Evolutionary conservation across 768 basidiomycete species (phyloP), one percentile per base, ranked within the genome.

Genomic region (Leccinum broughii): DNA sequence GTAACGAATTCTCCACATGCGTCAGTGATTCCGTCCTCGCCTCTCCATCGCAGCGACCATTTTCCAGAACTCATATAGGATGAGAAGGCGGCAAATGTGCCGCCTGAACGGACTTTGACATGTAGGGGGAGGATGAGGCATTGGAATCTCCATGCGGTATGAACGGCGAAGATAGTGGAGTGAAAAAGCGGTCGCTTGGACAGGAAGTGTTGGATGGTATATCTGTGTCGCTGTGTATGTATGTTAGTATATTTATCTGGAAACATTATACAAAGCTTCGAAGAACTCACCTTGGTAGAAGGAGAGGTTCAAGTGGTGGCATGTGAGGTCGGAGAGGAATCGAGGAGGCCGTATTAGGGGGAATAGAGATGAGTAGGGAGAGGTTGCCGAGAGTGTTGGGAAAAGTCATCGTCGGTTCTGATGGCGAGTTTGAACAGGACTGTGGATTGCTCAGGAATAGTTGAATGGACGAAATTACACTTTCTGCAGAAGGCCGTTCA

Each of bases 371-470:
- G 39, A 7, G 39, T 7, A 15, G 6, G 39, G 15, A 71, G 34
- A 64, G 37, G 62, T 71, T 68, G 39, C 54, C 17, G 2, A 8
- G 39, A 39, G 24, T 9, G 8, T n/a, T 3, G 0, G 39, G 17
- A 2, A 0, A n/a, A 41, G 17, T 41, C 17, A 17, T n/a, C 39
- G 3, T n/a, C 17, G 8, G 39, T 28, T 28, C 13, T 3, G 49
- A 9, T 26, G 49, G 8, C 3, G 49, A 50, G 14, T 6, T 50
- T 26, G 49, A 50, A 24, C 14, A 13, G 3, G 24, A 2, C 24
- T 50, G 8, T 15, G 13, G 9, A 17, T 3, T 15, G 3, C 8
- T 26, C 49, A 50, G 15, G 49, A 50, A 50, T 9, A 24, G 49
- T 15, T 17, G 15, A 2, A 22, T 50, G 3, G 7, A 4, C 8